phyloP scores from a whole-genome alignment of 495 filamentous ascomycete species.

The Polyplosphaeria fusca region DNA sequence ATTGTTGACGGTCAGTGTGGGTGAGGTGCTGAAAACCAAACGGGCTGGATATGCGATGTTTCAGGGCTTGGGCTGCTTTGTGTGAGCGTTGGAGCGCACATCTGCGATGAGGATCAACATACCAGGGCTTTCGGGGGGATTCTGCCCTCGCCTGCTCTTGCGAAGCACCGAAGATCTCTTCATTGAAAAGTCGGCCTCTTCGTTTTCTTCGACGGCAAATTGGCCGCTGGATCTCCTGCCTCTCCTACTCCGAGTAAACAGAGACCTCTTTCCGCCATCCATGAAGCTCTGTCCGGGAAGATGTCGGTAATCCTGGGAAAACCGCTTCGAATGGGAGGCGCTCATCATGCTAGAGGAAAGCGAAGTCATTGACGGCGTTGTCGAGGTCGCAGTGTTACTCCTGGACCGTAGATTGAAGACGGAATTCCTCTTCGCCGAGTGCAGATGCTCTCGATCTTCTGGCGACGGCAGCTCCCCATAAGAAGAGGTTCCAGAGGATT shows the following conservation, averaged over 20 bases:
- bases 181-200: conserved; percentile 16
- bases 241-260: conserved; percentile 28
- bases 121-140: conserved; percentile 21
- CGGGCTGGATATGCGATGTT: conserved; percentile 66
- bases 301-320: conserved; percentile 23
- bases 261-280: conserved; percentile 16
- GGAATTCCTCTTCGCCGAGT: conserved; percentile 26
- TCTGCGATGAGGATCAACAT: no score
- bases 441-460: conserved; percentile 17
- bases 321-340: conserved; percentile 12
- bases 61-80: conserved; percentile 43
- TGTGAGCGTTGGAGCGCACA: background rate
- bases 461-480: conserved; percentile 23
- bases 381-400: conserved; percentile 33
- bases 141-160: conserved; percentile 10
- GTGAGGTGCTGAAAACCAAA: conserved; percentile 88
- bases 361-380: conserved; percentile 28
- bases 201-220: conserved; percentile 8
- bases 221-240: conserved; percentile 20
- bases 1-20: conserved; percentile 65
- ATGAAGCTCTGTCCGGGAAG: conserved; percentile 15
- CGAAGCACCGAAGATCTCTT: conserved; percentile 26
- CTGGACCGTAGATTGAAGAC: conserved; percentile 33
- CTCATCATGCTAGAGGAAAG: conserved; percentile 18
- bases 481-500: conserved; percentile 24